These are phyloP conservation scores for Telopea speciosissima DNA, from an alignment of 177 flowering plant species.

Conservation along the genomic window DNA sequence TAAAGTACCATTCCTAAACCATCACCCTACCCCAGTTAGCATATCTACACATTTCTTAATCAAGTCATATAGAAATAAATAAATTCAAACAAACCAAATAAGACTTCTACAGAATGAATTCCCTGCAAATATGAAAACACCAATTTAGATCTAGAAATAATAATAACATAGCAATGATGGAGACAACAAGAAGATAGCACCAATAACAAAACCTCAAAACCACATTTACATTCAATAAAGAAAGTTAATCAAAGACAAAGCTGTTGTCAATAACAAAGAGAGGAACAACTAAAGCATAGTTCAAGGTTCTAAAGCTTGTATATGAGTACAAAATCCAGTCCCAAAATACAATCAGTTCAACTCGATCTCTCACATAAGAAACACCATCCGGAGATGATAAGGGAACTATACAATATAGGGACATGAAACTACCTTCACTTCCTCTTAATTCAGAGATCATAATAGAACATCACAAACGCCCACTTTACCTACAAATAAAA, in stretches of 20 bases:
- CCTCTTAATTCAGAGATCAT: constrained; percentile 94
- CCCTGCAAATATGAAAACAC: too few species aligned
- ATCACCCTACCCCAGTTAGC: too few species aligned
- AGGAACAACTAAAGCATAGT: not conserved
- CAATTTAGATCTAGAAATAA: too few species aligned
- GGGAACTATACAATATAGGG: constrained; percentile 41
- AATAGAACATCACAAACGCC: constrained; percentile 69
- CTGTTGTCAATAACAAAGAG: not conserved
- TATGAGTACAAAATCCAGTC: constrained; percentile 5
- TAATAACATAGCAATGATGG: too few species aligned
- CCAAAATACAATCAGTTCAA: constrained; percentile 3
- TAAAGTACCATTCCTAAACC: too few species aligned
- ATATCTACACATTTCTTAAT: too few species aligned
- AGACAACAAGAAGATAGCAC: too few species aligned
- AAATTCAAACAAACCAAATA: too few species aligned
- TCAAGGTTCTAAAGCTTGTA: constrained; percentile 3
- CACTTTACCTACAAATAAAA: constrained; percentile 97
- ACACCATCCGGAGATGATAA: constrained; percentile 18
- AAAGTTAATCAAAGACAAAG: not conserved
- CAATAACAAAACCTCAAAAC: too few species aligned
- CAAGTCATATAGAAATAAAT: too few species aligned
- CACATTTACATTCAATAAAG: not conserved
- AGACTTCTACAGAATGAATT: too few species aligned
- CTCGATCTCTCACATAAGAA: constrained; percentile 22
- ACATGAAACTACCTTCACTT: constrained; percentile 93